phyloP scores from a whole-genome alignment of 2,329 filamentous ascomycete species.

The Plenodomus lindquistii region DNA sequence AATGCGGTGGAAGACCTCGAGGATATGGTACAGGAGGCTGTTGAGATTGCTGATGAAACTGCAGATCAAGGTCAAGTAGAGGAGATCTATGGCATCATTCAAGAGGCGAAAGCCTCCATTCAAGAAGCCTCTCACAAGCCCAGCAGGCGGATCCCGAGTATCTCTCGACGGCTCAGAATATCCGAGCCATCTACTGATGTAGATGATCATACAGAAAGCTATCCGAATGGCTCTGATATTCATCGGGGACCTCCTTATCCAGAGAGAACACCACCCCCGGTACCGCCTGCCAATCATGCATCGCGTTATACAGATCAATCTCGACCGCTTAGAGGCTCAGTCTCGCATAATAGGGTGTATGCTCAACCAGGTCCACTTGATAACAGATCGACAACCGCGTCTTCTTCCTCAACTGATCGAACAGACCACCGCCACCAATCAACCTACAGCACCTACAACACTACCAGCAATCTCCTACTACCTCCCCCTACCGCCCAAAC shows the following conservation, averaged over 20 bases:
- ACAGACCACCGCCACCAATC: conserved; percentile 7
- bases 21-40: conserved; percentile 49
- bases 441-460: conserved; percentile 21
- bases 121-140: conserved; percentile 33
- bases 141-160: conserved; percentile 22
- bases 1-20: conserved; percentile 47
- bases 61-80: conserved; percentile 36
- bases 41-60: conserved; percentile 41
- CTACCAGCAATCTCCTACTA: conserved; percentile 26
- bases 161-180: conserved; percentile 23
- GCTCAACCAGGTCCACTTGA: conserved; percentile 3
- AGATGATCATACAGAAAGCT: background rate
- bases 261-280: background rate
- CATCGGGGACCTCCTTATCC: background rate
- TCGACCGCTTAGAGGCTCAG: conserved; percentile 14
- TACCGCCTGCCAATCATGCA: too few relatives aligned
- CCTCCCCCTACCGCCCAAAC: conserved; percentile 24
- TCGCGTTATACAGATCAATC: background rate
- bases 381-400: conserved; percentile 6
- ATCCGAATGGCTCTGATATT: background rate
- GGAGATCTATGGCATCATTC: conserved; percentile 47
- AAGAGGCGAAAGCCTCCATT: conserved; percentile 44
- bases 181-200: conserved; percentile 10
- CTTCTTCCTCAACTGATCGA: conserved; percentile 10
- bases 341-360: conserved; percentile 38